Conservation (phyloP, 164 flowering plant genomes). For the Brasenia schreberi region DNA sequence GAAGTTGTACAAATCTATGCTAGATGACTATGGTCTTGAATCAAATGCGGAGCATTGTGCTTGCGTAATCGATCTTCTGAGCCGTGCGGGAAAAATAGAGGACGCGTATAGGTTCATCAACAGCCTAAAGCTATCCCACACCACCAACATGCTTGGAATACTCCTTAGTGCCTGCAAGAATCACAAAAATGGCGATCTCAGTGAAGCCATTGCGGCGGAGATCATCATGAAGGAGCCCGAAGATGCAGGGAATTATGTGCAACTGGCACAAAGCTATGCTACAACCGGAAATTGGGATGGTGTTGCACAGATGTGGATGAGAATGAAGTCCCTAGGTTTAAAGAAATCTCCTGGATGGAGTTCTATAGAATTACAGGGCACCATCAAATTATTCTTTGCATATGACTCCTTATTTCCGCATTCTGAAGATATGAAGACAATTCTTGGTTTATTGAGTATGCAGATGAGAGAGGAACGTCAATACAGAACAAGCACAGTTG, state of each 20-base stretch:
- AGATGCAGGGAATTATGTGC: slow-evolving; percentile 59
- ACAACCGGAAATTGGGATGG: background rate
- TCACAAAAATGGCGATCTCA: slow-evolving; percentile 33
- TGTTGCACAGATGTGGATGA: background rate
- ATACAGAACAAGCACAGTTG: background rate
- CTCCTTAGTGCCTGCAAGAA: slow-evolving; percentile 62
- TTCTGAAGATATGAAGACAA: background rate
- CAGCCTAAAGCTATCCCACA: slow-evolving; percentile 27
- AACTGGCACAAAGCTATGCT: slow-evolving; percentile 38
- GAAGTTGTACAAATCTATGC: slow-evolving; percentile 43
- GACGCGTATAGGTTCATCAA: slow-evolving; percentile 54
- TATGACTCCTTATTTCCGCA: background rate
- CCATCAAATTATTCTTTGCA: background rate
- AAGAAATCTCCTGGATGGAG: background rate
- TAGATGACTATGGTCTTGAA: slow-evolving; percentile 30
- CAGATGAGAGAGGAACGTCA: background rate
- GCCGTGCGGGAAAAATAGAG: slow-evolving; percentile 60
- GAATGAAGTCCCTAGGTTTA: background rate
- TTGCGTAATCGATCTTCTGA: slow-evolving; percentile 72
- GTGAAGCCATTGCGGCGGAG: slow-evolving; percentile 33
- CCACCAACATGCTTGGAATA: slow-evolving; percentile 51
- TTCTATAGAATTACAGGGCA: background rate
- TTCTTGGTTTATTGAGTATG: background rate
- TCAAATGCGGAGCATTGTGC: slow-evolving; percentile 60
- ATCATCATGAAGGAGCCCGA: slow-evolving; percentile 31